These are phyloP conservation scores for Beta macrorhiza DNA, from an alignment of 179 eudicot species.

Conservation along the genomic window DNA sequence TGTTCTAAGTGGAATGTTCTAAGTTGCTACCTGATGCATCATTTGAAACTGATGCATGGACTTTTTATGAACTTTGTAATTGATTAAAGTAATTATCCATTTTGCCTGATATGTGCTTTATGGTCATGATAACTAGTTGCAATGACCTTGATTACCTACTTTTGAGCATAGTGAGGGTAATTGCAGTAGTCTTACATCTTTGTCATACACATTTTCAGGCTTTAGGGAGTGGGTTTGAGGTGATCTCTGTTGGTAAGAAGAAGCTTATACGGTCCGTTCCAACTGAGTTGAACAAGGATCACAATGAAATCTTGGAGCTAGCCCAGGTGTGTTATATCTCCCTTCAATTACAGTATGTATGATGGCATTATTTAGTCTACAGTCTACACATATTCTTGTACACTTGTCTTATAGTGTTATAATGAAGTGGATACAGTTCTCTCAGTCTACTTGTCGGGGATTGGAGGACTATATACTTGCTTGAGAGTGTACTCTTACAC, in stretches of 20 bases:
- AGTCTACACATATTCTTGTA: neutral
- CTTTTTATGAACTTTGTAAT: neutral
- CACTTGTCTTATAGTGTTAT: neutral
- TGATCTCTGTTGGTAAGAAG: conserved; percentile 86
- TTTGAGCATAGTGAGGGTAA: neutral
- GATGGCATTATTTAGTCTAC: neutral
- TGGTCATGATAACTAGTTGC: neutral
- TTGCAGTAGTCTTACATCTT: conserved; percentile 17
- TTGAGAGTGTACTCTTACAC: neutral
- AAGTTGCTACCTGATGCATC: neutral
- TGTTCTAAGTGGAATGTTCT: neutral
- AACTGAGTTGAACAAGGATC: conserved; percentile 94
- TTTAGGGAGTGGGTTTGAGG: conserved; percentile 97
- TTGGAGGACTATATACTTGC: neutral
- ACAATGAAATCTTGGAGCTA: conserved; percentile 93
- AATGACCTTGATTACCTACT: too few relatives aligned
- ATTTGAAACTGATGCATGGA: neutral
- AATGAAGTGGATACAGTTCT: neutral
- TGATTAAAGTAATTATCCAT: neutral
- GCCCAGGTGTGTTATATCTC: conserved; percentile 62
- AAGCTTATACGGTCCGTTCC: conserved; percentile 97
- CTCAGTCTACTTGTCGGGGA: neutral
- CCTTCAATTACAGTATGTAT: neutral
- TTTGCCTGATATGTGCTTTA: neutral
- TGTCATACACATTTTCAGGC: conserved; percentile 44